Base-by-base conservation (phyloP, 257 asterid genomes). In the Petunia axillaris region DNA sequence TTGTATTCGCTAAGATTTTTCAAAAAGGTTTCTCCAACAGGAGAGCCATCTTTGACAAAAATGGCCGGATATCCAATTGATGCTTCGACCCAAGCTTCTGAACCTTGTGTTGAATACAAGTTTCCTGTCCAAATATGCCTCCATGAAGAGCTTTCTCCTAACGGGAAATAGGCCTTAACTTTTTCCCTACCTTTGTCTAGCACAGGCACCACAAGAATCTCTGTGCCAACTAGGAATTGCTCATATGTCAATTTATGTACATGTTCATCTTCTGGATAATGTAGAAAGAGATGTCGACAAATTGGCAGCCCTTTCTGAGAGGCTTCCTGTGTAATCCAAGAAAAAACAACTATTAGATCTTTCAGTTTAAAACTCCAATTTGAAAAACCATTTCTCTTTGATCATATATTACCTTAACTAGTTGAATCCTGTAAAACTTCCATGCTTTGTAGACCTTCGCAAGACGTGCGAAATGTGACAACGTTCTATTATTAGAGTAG, bases 211-310 rank as follows among this genome's bases (percentile, higher is more conserved):
- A 93, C 97, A 65, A 95, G 91, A 59, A 95, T 90, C 94, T 95
- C 99, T 1, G 93, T 84, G 81, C 98, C 99, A 0, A 95, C 94
- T 36, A 95, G 89, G 81, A 93, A 95, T 85, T 95, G 94, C 88
- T 95, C 91, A 14, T 92, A 89, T 4, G 91, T 92, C 75, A 93
- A 88, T 41, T 76, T 81, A 2, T 91, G 95, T 41, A 91, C 89
- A n/a, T 83, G 75, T 46, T 92, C 91, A 54, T 95, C 99, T 59
- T 90, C 83, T 14, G 98, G 97, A 81, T 95, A 95, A 87, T 95
- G 99, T 63, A 95, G 86, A 90, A 95, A 95, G 54, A 90, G 89
- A 87, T 93, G 98, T 14, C 99, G 96, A 86, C 98, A 95, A 74
- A 95, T 87, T 3, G 99, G 99, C 15, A 93, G 86, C 55, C 99